These are phyloP conservation scores for Ophiostoma pallidulum DNA, from an alignment of 2,329 filamentous ascomycete genomes.

Conservation along the genomic window DNA sequence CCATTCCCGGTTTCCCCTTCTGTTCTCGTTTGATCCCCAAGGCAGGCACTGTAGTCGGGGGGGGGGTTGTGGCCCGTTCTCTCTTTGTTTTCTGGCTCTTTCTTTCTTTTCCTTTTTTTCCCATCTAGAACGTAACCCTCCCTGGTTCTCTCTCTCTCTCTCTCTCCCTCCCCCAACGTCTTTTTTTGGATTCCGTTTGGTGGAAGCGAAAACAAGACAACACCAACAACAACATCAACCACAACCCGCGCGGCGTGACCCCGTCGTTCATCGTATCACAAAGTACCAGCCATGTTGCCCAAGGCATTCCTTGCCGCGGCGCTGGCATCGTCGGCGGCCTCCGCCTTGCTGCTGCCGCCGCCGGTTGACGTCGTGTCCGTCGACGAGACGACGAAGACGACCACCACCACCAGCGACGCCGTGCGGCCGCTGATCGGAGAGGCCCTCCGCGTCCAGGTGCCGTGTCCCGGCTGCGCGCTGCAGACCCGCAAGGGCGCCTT, in stretches of 20 bases:
- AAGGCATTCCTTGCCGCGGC: slow-evolving; percentile 37
- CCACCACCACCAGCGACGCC: neutral
- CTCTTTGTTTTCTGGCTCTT: neutral
- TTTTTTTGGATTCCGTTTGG: no score
- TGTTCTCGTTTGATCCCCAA: no score
- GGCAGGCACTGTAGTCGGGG: no score
- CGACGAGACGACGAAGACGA: neutral
- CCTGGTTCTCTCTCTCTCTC: neutral
- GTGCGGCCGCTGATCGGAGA: slow-evolving; percentile 30
- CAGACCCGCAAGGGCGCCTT: slow-evolving; percentile 22
- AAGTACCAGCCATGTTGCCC: slow-evolving; percentile 23
- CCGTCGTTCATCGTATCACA: no score
- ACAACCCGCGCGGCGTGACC: no score
- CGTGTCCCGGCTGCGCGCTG: slow-evolving; percentile 45
- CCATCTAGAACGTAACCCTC: no score
- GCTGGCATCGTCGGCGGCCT: slow-evolving; percentile 27
- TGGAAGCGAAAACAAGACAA: no score
- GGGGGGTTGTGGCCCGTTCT: no score
- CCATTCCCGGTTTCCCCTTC: neutral
- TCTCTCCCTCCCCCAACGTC: slow-evolving; percentile 6
- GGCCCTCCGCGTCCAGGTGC: slow-evolving; percentile 31
- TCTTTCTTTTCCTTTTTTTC: neutral
- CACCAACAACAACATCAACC: neutral
- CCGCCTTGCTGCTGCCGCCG: slow-evolving; percentile 47
- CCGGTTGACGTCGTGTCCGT: slow-evolving; percentile 31